Conservation (phyloP, 176 grass and related monocot genomes). For the Hordeum marinum region DNA sequence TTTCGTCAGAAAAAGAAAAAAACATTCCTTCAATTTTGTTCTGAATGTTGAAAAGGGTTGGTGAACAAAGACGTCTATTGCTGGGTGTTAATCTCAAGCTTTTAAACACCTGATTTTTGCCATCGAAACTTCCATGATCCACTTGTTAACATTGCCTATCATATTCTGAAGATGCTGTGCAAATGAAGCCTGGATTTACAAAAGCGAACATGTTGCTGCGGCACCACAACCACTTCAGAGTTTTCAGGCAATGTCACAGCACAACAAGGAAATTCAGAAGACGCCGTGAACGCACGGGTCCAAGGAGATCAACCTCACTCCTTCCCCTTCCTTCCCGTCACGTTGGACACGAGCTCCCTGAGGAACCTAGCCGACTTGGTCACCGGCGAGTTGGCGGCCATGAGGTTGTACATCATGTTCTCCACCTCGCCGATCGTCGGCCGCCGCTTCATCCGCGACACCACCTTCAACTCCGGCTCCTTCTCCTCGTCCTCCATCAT, state of each 20-base stretch:
- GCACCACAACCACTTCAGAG: neutral
- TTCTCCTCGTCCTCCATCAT: slow-evolving; percentile 64
- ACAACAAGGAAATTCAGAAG: too few species aligned
- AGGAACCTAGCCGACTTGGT: slow-evolving; percentile 86
- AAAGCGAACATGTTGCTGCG: neutral
- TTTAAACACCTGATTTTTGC: too few species aligned
- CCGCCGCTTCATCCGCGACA: slow-evolving; percentile 62
- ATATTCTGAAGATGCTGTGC: neutral
- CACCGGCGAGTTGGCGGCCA: slow-evolving; percentile 95
- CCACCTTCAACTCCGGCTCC: slow-evolving; percentile 50
- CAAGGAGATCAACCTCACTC: neutral
- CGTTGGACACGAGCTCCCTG: slow-evolving; percentile 65
- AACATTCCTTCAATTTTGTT: too few species aligned
- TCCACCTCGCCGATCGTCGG: slow-evolving; percentile 89
- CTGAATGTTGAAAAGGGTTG: too few species aligned
- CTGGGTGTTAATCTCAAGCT: too few species aligned
- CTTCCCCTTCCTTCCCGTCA: slow-evolving; percentile 43
- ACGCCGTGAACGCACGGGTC: too few species aligned
- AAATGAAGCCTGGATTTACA: neutral
- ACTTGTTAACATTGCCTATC: too few species aligned
- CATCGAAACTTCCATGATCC: too few species aligned
- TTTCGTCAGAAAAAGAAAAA: too few species aligned
- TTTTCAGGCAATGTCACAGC: neutral
- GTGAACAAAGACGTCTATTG: too few species aligned
- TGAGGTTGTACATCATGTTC: slow-evolving; percentile 82